Conservation (phyloP, 1,284 basidiomycete species). For the Anthracocystis panici-leucophaei region DNA sequence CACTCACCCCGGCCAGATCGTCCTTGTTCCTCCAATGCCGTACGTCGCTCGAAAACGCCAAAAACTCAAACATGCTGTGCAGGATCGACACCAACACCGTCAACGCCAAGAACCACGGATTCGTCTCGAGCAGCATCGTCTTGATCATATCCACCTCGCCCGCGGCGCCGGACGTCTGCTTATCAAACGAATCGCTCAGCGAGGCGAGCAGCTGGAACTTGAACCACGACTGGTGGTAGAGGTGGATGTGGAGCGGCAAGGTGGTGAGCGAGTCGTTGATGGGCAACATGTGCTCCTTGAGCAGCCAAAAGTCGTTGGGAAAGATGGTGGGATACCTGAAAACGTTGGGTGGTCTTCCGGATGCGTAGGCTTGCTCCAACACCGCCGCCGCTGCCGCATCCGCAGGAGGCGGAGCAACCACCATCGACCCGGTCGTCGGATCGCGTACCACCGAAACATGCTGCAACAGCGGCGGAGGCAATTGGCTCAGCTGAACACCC, state of each 20-base stretch:
- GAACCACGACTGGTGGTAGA: slow-evolving; percentile 78
- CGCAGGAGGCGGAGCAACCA: slow-evolving; percentile 19
- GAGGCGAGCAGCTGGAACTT: slow-evolving; percentile 68
- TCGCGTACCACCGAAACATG: slow-evolving; percentile 61
- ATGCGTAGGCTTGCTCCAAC: slow-evolving; percentile 21
- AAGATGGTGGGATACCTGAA: slow-evolving; percentile 79
- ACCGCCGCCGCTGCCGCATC: slow-evolving; percentile 7
- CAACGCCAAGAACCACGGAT: slow-evolving; percentile 86
- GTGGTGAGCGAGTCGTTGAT: slow-evolving; percentile 65
- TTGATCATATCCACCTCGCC: slow-evolving; percentile 73
- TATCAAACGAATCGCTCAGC: slow-evolving; percentile 76
- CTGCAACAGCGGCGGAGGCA: slow-evolving; percentile 76
- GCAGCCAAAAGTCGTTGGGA: slow-evolving; percentile 89
- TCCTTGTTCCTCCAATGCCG: slow-evolving; percentile 94
- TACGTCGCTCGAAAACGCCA: slow-evolving; percentile 77
- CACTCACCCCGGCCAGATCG: slow-evolving; percentile 73
- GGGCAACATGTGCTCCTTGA: slow-evolving; percentile 67
- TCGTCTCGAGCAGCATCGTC: slow-evolving; percentile 77
- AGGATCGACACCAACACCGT: slow-evolving; percentile 82
- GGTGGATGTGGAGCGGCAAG: slow-evolving; percentile 83
- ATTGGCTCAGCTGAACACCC: slow-evolving; percentile 74
- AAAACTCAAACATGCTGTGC: slow-evolving; percentile 78
- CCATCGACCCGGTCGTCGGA: slow-evolving; percentile 11
- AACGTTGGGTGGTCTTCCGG: slow-evolving; percentile 24
- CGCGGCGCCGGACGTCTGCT: slow-evolving; percentile 69